Evolutionary conservation across 2,329 filamentous ascomycete species (phyloP), one percentile per base, ranked within the genome.

Genomic region (Penicillium sp.): DNA sequence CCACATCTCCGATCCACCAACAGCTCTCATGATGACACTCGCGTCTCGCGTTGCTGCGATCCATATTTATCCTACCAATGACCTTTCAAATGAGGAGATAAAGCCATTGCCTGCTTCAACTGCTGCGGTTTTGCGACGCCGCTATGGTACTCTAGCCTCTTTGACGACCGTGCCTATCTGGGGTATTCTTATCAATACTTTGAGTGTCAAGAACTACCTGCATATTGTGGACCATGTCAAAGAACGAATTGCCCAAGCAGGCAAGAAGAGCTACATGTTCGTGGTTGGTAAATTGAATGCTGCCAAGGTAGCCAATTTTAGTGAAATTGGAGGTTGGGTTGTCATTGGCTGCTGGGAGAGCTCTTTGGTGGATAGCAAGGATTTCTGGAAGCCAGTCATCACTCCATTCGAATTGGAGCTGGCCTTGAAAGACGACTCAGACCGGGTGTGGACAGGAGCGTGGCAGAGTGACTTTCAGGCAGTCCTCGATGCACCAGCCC

Each of bases 311-410:
- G 93, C 93, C 43, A 98, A 98, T 69, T 98, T 98, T 71, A 82
- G 85, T 51, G 93, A 98, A 68, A 81, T 98, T 5, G 91, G 89
- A 38, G 91, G 89, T 15, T 98, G 93, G 93, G 89, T 97, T 0
- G 89, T 97, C 0, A 87, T 98, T 9, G 91, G 93, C 2, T 98
- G 93, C 70, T 98, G 93, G 93, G 93, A 98, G 72, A 95, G 90
- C 67, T 88, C 87, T 52, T 73, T 97, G 44, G 81, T 98, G 4
- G 91, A 96, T 60, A 88, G 89, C 56, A 85, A 87, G 51, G 87
- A 86, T 6, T 95, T 95, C 64, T 97, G 84, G 78, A 81, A 82
- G 60, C 89, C 90, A 0, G 83, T 97, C 9, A 82, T 97, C 35
- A 98, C 93, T n/a, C 91, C 91, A 0, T 97, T 94, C 66, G 93